Percentiles rank a stretch among this genome's conserved stretches.
phyloP scores from a whole-genome alignment of 345 rosid species.

The Rhizophora mangle region DNA sequence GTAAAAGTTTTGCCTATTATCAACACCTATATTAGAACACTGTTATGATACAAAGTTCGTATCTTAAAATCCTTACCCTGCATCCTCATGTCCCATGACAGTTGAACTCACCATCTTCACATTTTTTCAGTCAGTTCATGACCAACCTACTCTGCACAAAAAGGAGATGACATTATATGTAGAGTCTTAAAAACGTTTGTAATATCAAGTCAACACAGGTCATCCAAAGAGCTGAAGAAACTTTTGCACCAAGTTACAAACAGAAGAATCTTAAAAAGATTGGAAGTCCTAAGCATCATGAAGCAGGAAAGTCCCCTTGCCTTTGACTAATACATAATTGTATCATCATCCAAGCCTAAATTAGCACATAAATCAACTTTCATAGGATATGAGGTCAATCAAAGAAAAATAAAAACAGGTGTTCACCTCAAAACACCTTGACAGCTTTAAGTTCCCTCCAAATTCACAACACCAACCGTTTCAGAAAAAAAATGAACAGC shows the following conservation, averaged over 20 bases:
- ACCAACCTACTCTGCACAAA: conserved; percentile 39
- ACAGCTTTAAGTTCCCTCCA: conserved; percentile 46
- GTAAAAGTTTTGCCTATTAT: conserved; percentile 19
- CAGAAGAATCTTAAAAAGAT: too few species aligned
- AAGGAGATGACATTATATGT: neutral
- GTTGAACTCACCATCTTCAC: conserved; percentile 38
- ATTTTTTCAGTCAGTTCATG: conserved; percentile 30
- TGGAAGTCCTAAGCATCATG: too few species aligned
- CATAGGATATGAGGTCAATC: neutral
- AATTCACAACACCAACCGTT: conserved; percentile 45
- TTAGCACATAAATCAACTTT: neutral
- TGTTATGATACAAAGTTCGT: conserved; percentile 43
- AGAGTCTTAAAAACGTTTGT: neutral
- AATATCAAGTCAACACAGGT: neutral
- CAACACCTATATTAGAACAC: conserved; percentile 28
- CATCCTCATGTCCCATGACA: conserved; percentile 22
- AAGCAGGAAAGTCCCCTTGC: too few species aligned
- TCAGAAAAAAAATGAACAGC: conserved; percentile 29
- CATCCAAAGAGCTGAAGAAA: neutral
- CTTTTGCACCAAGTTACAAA: neutral
- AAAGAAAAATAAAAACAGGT: neutral
- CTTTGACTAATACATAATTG: too few species aligned
- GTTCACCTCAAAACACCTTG: conserved; percentile 53
- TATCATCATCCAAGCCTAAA: neutral
- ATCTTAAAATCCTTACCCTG: conserved; percentile 30